Evolutionary conservation across 306 rosid genomes (phyloP).

Genomic region (Lotus japonicus): DNA sequence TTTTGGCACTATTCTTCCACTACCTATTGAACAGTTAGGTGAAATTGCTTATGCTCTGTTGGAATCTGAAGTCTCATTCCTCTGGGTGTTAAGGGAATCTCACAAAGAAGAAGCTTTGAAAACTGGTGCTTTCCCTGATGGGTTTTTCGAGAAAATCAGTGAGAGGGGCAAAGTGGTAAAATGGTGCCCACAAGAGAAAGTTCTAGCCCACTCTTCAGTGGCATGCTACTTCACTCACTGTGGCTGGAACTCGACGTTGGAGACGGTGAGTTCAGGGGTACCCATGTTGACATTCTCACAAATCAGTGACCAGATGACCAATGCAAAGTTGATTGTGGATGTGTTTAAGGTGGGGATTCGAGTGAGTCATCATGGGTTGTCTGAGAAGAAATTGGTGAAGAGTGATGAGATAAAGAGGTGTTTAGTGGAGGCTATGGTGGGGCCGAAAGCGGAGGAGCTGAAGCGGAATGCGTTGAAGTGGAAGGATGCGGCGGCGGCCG

Average conservation of each 20-base stretch:
- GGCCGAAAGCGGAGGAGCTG: too few relatives aligned
- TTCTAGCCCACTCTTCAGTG: slow-evolving; percentile 30
- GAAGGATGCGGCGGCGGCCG: slow-evolving; percentile 24
- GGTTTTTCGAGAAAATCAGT: slow-evolving; percentile 31
- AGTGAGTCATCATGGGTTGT: too few relatives aligned
- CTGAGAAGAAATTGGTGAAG: too few relatives aligned
- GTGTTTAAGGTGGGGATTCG: too few relatives aligned
- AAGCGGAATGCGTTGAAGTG: too few relatives aligned
- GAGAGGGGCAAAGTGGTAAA: slow-evolving; percentile 33
- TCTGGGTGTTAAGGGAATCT: slow-evolving; percentile 44
- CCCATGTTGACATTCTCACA: background rate
- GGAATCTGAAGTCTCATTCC: slow-evolving; percentile 30
- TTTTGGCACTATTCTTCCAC: slow-evolving; percentile 35
- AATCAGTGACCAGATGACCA: too few relatives aligned
- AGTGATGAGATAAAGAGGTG: too few relatives aligned
- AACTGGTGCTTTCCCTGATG: slow-evolving; percentile 19
- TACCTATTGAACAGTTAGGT: slow-evolving; percentile 37
- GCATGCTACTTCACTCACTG: slow-evolving; percentile 47
- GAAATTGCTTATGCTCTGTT: slow-evolving; percentile 48
- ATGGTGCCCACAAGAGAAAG: slow-evolving; percentile 50
- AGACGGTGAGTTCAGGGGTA: slow-evolving; percentile 28
- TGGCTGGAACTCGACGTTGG: slow-evolving; percentile 53
- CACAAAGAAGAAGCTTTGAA: background rate
- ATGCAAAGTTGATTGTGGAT: too few relatives aligned
- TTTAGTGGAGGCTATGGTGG: too few relatives aligned